Conservation (phyloP, 371 early-diverging fungal species). For the Nematocida parisii region DNA sequence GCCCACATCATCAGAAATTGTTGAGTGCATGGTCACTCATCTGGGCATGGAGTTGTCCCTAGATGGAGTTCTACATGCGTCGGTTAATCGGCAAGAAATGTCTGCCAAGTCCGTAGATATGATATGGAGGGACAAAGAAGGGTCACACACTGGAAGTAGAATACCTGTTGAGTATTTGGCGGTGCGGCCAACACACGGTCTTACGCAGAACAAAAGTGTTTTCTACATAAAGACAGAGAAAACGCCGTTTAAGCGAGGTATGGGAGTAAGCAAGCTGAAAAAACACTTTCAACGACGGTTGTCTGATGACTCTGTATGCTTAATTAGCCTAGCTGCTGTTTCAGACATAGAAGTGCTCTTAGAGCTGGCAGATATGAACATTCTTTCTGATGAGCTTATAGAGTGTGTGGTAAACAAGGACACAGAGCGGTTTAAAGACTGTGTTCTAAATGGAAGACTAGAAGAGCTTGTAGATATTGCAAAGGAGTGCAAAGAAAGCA, state of each 20-base stretch:
- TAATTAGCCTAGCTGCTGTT: constrained; percentile 43
- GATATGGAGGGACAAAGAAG: constrained; percentile 51
- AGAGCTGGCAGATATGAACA: constrained; percentile 45
- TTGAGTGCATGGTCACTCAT: constrained; percentile 85
- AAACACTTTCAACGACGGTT: constrained; percentile 60
- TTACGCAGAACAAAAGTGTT: constrained; percentile 15
- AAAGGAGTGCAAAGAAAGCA: constrained; percentile 33
- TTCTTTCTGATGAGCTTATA: constrained; percentile 45
- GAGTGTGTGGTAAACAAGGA: constrained; percentile 21
- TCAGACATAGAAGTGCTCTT: constrained; percentile 57
- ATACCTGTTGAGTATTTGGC: constrained; percentile 56
- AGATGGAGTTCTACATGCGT: constrained; percentile 82
- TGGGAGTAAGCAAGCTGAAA: constrained; percentile 42
- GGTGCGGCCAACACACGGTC: constrained; percentile 57
- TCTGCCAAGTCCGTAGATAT: constrained; percentile 42
- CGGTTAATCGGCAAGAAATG: constrained; percentile 30
- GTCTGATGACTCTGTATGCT: constrained; percentile 41
- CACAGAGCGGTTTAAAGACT: constrained; percentile 11
- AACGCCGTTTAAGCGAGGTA: constrained; percentile 13
- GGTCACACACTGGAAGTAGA: constrained; percentile 22
- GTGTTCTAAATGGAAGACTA: constrained; percentile 30
- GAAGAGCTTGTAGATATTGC: constrained; percentile 41
- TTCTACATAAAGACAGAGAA: constrained; percentile 34
- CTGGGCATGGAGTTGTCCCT: constrained; percentile 81
- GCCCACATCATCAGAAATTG: constrained; percentile 79